Base-by-base conservation (phyloP, 768 basidiomycete species). In the Symmetrospora coprosmae region DNA sequence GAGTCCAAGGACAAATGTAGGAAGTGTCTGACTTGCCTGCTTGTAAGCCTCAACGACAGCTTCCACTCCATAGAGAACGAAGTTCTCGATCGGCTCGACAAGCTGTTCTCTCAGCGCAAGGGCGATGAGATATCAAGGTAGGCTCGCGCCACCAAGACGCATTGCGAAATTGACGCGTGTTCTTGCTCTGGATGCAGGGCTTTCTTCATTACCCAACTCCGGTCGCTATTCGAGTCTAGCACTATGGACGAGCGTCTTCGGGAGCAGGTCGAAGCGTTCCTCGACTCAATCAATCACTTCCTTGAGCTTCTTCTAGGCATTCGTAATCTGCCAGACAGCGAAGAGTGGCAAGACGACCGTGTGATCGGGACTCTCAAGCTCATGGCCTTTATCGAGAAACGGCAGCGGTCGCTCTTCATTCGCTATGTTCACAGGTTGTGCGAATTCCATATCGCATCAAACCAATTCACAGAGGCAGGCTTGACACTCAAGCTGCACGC, bases 401-500 rank as follows among this genome's bases (percentile, higher is more conserved):
- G 41, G 19, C 55, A 58, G 17, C 38, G 55, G 31, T 13, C 49
- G 41, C 48, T 63, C 39, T 63, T 63, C 40, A 50, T 62, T 62
- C 66, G 60, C 33, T 70, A 30, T 50, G 64, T 41, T 21, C 48
- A 52, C 35, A 46, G 61, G 2, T 34, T 61, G 16, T 38, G 35
- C 30, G 35, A 25, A n/a, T 61, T 38, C 35, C 58, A 59, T 63
- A 58, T 53, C 58, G 60, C 46, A 35, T 17, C 65, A 88, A 86
- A 86, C 86, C 78, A 87, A 87, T 69, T 75, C 89, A 85, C 87
- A 13, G 89, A 94, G 72, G 92, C 92, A 2, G 92, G 89, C 1
- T 75, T 94, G 30, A 92, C 90, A 0, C 76, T 97, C 55, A 92
- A 91, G 71, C 72, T 96, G 25, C 92, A 97, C 71, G 86, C 92